These are phyloP conservation scores for Phytopythium montanum DNA, from an alignment of 352 stramenopile genomes.

Conservation along the genomic window DNA sequence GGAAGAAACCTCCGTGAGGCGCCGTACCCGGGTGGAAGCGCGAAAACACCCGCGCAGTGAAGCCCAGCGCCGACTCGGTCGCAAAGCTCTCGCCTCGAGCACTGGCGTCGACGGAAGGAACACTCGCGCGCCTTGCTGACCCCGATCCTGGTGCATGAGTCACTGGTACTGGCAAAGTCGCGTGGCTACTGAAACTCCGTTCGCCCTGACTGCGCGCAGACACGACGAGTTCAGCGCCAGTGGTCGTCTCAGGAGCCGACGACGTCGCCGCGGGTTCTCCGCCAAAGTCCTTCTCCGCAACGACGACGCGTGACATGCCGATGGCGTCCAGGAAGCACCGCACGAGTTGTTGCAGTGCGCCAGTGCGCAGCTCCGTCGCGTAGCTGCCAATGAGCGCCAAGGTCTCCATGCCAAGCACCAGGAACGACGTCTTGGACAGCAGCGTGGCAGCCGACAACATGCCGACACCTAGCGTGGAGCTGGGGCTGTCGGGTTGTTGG, in stretches of 20 bases:
- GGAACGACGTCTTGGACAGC: constrained; percentile 66
- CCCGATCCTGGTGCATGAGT: background rate
- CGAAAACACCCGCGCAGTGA: constrained; percentile 77
- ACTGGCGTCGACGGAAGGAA: constrained; percentile 2
- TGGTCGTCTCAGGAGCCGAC: background rate
- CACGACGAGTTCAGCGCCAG: constrained; percentile 1
- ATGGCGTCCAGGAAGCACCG: constrained; percentile 61
- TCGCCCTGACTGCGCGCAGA: background rate
- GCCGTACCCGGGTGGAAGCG: constrained; percentile 39
- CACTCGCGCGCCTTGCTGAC: background rate
- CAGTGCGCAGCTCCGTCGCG: constrained; percentile 32
- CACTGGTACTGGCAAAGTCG: background rate
- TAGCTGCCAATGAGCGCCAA: constrained; percentile 71
- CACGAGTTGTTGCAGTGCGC: constrained; percentile 48
- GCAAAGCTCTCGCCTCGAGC: constrained; percentile 1
- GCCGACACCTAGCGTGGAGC: constrained; percentile 11
- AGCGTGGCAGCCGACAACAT: constrained; percentile 22
- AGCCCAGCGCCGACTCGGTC: constrained; percentile 24
- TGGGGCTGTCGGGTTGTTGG: background rate
- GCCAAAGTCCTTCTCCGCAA: constrained; percentile 60
- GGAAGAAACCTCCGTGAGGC: constrained; percentile 56
- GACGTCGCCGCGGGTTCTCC: background rate
- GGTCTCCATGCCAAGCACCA: constrained; percentile 68
- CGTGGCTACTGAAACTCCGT: background rate
- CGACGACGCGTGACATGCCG: constrained; percentile 32